Percentiles rank a stretch among this genome's conserved stretches.
phyloP scores from a whole-genome alignment of 2,329 filamentous ascomycete species.

The Microsporum ferrugineum region DNA sequence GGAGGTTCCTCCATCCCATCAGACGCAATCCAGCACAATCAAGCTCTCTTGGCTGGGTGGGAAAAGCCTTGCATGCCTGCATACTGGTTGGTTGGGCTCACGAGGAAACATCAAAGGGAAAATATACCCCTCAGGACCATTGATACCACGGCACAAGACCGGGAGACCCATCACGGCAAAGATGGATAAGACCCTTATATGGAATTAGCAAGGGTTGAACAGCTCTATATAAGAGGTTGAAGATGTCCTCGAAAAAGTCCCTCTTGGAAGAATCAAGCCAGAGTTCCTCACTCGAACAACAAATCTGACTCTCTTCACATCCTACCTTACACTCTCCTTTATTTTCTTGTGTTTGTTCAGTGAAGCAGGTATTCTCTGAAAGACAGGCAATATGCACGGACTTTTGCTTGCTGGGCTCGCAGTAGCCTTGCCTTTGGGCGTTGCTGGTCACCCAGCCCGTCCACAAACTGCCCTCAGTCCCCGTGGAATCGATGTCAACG shows the following conservation, averaged over 20 bases:
- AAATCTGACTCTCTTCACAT: neutral
- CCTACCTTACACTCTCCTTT: neutral
- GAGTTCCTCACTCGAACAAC: slow-evolving; percentile 1
- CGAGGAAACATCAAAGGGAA: neutral
- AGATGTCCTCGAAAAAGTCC: neutral
- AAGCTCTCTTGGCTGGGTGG: neutral
- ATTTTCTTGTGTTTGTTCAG: neutral
- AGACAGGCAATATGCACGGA: slow-evolving; percentile 12
- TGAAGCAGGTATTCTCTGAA: neutral
- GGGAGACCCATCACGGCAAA: neutral
- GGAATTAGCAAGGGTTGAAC: neutral
- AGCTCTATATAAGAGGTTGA: neutral
- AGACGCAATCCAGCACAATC: neutral
- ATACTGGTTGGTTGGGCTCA: neutral
- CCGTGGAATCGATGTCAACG: slow-evolving; percentile 11
- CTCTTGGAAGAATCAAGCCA: neutral
- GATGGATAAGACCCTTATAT: neutral
- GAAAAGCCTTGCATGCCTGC: neutral
- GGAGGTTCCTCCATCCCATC: neutral
- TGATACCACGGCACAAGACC: neutral
- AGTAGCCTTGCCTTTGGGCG: slow-evolving; percentile 9
- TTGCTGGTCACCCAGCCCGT: slow-evolving; percentile 8
- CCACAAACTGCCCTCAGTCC: neutral
- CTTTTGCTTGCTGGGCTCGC: slow-evolving; percentile 11
- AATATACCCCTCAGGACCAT: neutral